Base-by-base conservation (phyloP, 768 basidiomycete species). In the Lactifluus piperatus region DNA sequence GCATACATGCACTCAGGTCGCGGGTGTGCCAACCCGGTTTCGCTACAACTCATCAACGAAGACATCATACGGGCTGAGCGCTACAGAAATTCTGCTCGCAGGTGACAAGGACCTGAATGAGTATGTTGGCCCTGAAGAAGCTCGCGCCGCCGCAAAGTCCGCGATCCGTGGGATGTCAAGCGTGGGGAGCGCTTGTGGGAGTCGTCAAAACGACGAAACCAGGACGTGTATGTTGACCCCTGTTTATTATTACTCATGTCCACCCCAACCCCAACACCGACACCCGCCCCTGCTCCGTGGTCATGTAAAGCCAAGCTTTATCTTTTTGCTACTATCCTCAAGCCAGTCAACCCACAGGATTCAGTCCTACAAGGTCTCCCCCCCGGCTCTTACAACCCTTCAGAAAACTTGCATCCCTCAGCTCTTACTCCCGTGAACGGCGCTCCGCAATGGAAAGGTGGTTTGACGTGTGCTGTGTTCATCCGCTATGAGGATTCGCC, bases 71-170 rank as follows among this genome's bases (percentile, higher is more conserved):
- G 83, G 81, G 2, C 81, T 99, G 43, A 80, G 84, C 1, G 83
- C 95, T 0, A 82, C 79, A 4, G 94, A 99, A 66, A 91, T 98
- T 62, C 78, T 99, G 26, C 79, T 91, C 67, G 94, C 95, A 5
- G 91, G 86, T 3, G 95, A 99, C 72, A 77, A 83, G 56, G 97
- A 99, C 69, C 80, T 99, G 50, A 99, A 98, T 73, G 79, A 89
- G 58, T 92, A 92, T 71, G 81, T 95, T 73, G 82, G 87, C 45
- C n/a, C 76, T 98, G 66, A 95, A 91, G 74, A 88, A 88, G 70
- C 80, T 91, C 64, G 97, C 95, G 16, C 91, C 97, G 6, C 71
- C 83, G 90, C 44, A 76, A 81, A 47, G 78, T 80, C 27, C 75
- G 71, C 65, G 72, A 68, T n/a, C 75, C 71, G 32, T 91, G 85